Percentiles rank a stretch among this genome's conserved stretches.
Conservation (phyloP, 768 basidiomycete genomes). For the Kwoniella dejecticola region DNA sequence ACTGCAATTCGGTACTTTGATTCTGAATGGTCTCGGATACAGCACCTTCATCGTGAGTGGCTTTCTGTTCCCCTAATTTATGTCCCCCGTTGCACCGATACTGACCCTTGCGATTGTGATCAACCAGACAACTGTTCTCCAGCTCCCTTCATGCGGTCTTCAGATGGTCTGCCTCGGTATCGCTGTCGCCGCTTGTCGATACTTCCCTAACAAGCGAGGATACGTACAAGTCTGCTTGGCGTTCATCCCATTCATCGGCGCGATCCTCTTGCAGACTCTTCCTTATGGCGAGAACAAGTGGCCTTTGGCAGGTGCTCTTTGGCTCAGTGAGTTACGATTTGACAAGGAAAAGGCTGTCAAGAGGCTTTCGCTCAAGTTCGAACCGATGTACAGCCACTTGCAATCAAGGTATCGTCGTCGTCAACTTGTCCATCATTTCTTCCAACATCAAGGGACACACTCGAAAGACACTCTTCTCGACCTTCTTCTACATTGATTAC, state of each 20-base stretch:
- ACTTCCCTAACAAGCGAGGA: constrained; percentile 26
- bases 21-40: constrained; percentile 36
- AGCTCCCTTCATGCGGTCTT: constrained; percentile 28
- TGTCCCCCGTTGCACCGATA: too few species aligned
- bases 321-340: constrained; percentile 10
- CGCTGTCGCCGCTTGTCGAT: constrained; percentile 11
- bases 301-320: constrained; percentile 26
- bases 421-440: constrained; percentile 35
- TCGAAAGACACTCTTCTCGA: constrained; percentile 30
- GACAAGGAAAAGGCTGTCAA: too few species aligned
- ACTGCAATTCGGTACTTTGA: constrained; percentile 33
- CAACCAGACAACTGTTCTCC: constrained; percentile 33
- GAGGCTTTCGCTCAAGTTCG: too few species aligned
- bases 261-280: constrained; percentile 26
- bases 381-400: constrained; percentile 29
- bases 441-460: constrained; percentile 41
- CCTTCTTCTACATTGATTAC: constrained; percentile 18
- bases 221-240: constrained; percentile 27
- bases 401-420: constrained; percentile 27
- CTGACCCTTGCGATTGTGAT: too few species aligned
- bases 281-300: constrained; percentile 32
- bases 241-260: constrained; percentile 33
- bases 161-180: constrained; percentile 23
- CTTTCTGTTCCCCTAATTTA: too few species aligned
- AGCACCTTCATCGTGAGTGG: constrained; percentile 9